Percentiles rank a stretch among this genome's conserved stretches.
phyloP scores from a whole-genome alignment of 2,329 filamentous ascomycete genomes.

The Neurospora crassa region DNA sequence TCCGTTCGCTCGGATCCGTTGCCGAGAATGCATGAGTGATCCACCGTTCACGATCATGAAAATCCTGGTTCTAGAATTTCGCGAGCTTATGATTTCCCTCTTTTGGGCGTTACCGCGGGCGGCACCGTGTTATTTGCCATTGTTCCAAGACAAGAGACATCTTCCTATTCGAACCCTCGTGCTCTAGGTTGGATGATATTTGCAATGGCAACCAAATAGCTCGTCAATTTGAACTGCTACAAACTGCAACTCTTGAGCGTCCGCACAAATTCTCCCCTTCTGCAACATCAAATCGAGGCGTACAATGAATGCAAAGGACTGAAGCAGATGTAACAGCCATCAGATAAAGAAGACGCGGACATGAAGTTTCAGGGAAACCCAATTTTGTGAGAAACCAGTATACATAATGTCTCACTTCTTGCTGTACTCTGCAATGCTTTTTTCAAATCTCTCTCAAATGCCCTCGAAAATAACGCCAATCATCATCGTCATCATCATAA shows the following conservation, averaged over 20 bases:
- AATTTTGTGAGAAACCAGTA: constrained; percentile 16
- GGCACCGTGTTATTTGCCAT: background rate
- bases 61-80: background rate
- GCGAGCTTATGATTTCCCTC: background rate
- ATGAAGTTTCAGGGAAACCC: constrained; percentile 8
- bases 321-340: background rate
- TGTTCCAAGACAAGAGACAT: background rate
- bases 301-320: background rate
- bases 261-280: background rate
- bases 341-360: constrained; percentile 14
- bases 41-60: background rate
- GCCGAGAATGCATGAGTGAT: background rate
- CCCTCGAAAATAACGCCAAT: background rate
- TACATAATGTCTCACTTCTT: background rate
- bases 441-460: background rate
- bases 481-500: background rate
- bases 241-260: background rate
- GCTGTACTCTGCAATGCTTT: background rate
- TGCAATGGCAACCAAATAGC: background rate
- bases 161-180: background rate
- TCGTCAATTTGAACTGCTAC: background rate
- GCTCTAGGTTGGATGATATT: background rate
- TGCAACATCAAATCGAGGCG: background rate
- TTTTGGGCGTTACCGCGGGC: background rate
- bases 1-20: background rate